These are phyloP conservation scores for Geotrichum candidum DNA, from an alignment of 1,139 yeast species.

Conservation along the genomic window DNA sequence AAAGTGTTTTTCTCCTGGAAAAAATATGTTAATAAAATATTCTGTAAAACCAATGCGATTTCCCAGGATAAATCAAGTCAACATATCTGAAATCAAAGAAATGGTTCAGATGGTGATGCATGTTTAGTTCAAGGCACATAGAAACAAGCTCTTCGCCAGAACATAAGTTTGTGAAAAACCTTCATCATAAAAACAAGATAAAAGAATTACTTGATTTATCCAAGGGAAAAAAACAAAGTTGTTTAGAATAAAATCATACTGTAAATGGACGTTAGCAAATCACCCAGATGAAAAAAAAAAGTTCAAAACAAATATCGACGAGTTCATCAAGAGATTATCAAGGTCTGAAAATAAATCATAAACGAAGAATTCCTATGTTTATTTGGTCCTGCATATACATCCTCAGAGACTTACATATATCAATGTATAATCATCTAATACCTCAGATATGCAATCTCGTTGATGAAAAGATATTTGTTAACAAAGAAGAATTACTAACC, in stretches of 20 bases:
- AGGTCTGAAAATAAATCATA: slow-evolving; percentile 39
- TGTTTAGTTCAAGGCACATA: slow-evolving; percentile 65
- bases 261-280: slow-evolving; percentile 1
- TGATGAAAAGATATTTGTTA: neutral
- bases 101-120: slow-evolving; percentile 85
- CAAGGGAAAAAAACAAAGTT: too few species aligned
- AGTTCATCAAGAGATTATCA: neutral
- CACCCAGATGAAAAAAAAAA: neutral
- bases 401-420: slow-evolving; percentile 42
- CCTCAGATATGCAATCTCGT: slow-evolving; percentile 2
- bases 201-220: neutral
- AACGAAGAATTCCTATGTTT: slow-evolving; percentile 59
- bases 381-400: slow-evolving; percentile 61
- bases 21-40: neutral
- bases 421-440: slow-evolving; percentile 22
- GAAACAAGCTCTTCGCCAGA: slow-evolving; percentile 34
- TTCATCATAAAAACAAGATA: slow-evolving; percentile 29
- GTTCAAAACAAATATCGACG: neutral
- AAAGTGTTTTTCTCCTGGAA: neutral
- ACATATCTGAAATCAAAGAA: neutral
- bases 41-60: slow-evolving; percentile 60
- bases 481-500: neutral
- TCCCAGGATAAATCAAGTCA: slow-evolving; percentile 1
- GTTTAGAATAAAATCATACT: slow-evolving; percentile 4
- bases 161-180: slow-evolving; percentile 30